Evolutionary conservation across 305 asterid species (phyloP), one percentile per base, ranked within the genome.

Genomic region (Fraxinus angustifolia): DNA sequence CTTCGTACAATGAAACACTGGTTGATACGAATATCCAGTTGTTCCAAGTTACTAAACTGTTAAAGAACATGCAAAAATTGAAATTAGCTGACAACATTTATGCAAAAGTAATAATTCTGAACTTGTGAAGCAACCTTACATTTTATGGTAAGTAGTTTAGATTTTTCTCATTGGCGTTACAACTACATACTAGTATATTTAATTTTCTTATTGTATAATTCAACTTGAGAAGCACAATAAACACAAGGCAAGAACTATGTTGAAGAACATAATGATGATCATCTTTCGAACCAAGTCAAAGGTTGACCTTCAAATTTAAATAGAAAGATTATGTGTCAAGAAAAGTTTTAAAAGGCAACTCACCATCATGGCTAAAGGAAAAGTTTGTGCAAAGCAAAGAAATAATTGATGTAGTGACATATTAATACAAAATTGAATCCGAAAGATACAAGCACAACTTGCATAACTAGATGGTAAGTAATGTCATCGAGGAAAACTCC

Each of bases 401-500:
- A 7, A 31, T 60, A 60, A 8, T 4, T 60, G 17, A 60, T 21
- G 31, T 23, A 2, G 16, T 60, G 12, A 56, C 26, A 56, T 0
- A 14, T n/a, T 23, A 6, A 56, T 17, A 11, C 67, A 56, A 56
- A 56, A 6, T 5, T 17, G 10, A 50, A 50, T 50, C 35, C 5
- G 35, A 3, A 33, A 33, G 35, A 33, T 4, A 4, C 62, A 48
- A 48, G 58, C 56, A 12, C 0, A 14, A 48, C 58, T 48, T 6
- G 7, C 19, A 48, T 3, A 56, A 56, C 26, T 56, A 6, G 0
- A 16, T 17, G 67, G 67, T 4, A 56, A 17, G 11, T n/a, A 17
- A 95, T 85, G 84, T 95, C 99, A 85, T 93, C 97, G 0, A 97
- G 98, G 78, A 68, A 84, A 10, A 90, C 88, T 75, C 98, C 93